A percentile compares a stretch with the other conserved stretches of the same genome.
These are phyloP conservation scores for Aureobasidium musti DNA, from an alignment of 2,329 filamentous ascomycete genomes.

Conservation along the genomic window DNA sequence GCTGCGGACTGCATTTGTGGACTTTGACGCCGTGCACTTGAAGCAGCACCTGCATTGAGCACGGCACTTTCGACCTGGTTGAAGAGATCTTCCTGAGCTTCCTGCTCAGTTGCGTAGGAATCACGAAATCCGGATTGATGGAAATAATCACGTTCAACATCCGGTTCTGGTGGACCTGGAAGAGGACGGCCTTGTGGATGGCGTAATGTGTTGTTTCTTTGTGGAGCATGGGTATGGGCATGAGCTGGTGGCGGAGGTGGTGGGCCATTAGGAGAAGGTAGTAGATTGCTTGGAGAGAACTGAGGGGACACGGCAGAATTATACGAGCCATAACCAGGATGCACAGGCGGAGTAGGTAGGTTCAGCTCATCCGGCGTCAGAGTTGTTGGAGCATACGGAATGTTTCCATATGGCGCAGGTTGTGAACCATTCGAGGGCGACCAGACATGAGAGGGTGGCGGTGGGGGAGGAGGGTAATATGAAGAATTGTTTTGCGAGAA, in stretches of 20 bases:
- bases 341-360: conserved; percentile 21
- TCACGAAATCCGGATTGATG: conserved; percentile 33
- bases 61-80: conserved; percentile 59
- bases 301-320: conserved; percentile 36
- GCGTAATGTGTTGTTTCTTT: conserved; percentile 46
- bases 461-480: conserved; percentile 19
- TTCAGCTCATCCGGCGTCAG: conserved; percentile 18
- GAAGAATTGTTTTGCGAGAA: not conserved
- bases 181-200: conserved; percentile 61
- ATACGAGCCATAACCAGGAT: conserved; percentile 11
- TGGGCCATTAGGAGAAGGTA: conserved; percentile 44
- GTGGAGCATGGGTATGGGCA: conserved; percentile 48
- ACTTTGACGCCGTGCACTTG: conserved; percentile 33
- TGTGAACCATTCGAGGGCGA: not conserved
- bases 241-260: conserved; percentile 53
- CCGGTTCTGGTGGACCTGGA: conserved; percentile 55
- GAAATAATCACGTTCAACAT: conserved; percentile 46
- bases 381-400: not conserved
- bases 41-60: conserved; percentile 41
- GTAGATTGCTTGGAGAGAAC: conserved; percentile 38
- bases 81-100: conserved; percentile 59
- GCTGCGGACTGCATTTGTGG: conserved; percentile 37
- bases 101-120: conserved; percentile 36
- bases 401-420: not conserved
- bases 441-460: conserved; percentile 17